phyloP scores from a whole-genome alignment of 768 basidiomycete species.

The Lentinula lateritia region DNA sequence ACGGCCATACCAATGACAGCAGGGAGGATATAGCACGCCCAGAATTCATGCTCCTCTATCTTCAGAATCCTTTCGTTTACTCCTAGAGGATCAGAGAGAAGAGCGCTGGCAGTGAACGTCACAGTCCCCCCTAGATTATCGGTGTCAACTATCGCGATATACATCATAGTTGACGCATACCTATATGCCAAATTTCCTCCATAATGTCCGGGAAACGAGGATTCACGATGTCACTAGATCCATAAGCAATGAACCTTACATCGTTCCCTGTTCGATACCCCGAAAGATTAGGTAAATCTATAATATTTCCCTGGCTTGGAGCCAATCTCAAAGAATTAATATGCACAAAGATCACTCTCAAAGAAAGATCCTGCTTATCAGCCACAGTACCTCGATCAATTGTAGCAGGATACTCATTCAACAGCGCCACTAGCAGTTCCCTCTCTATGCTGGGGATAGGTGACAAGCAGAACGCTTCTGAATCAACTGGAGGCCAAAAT shows the following conservation, averaged over 20 bases:
- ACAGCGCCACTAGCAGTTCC: neutral
- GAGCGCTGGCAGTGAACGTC: conserved; percentile 61
- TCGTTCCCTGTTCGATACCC: conserved; percentile 39
- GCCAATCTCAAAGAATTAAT: neutral
- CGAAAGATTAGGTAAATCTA: conserved; percentile 42
- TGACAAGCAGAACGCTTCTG: neutral
- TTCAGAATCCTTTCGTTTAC: conserved; percentile 43
- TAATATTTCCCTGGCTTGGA: conserved; percentile 19
- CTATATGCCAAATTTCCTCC: conserved; percentile 61
- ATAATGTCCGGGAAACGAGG: conserved; percentile 49
- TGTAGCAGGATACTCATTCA: neutral
- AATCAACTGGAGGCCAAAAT: neutral
- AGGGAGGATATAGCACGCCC: conserved; percentile 65
- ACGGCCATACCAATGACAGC: conserved; percentile 54
- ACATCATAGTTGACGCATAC: conserved; percentile 23
- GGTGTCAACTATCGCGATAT: neutral
- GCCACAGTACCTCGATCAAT: neutral
- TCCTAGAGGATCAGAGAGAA: conserved; percentile 47
- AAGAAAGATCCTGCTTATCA: neutral
- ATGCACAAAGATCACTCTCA: conserved; percentile 3
- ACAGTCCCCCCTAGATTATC: conserved; percentile 56
- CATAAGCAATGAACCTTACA: conserved; percentile 63
- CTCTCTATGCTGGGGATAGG: neutral
- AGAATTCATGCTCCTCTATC: conserved; percentile 56
- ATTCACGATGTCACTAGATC: conserved; percentile 51